A percentile compares a stretch with the other conserved stretches of the same genome.
These are phyloP conservation scores for Myochromella boudieri DNA, from an alignment of 768 basidiomycete genomes.

Conservation along the genomic window DNA sequence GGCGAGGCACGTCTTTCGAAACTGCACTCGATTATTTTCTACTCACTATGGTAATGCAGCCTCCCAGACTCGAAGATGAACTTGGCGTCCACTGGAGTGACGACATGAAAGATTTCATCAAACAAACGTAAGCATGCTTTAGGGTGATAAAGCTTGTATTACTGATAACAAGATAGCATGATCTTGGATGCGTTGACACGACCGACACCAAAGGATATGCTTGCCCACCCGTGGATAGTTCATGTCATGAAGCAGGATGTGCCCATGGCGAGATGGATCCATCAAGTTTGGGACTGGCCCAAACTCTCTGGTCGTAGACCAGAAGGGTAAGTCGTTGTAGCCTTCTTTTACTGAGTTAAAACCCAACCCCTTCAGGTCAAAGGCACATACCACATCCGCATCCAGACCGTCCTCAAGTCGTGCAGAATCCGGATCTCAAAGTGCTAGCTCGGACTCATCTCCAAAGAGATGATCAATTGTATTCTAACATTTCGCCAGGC, in stretches of 20 bases:
- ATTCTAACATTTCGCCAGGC: too few species aligned
- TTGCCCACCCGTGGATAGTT: conserved; percentile 82
- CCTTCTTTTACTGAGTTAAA: neutral
- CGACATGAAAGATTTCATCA: conserved; percentile 91
- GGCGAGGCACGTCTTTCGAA: conserved; percentile 55
- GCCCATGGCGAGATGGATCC: conserved; percentile 88
- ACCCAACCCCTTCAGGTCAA: conserved; percentile 14
- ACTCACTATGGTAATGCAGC: conserved; percentile 39
- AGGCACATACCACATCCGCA: conserved; percentile 26
- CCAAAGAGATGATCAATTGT: conserved; percentile 8
- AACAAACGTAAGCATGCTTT: conserved; percentile 60
- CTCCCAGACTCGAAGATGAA: conserved; percentile 81
- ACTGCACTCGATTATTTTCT: conserved; percentile 14
- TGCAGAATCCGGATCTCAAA: conserved; percentile 13
- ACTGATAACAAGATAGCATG: conserved; percentile 26
- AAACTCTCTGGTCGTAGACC: conserved; percentile 40
- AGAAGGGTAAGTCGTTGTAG: conserved; percentile 40
- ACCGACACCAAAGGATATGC: conserved; percentile 81
- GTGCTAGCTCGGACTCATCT: conserved; percentile 14
- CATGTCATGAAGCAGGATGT: conserved; percentile 78
- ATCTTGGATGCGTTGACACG: conserved; percentile 63
- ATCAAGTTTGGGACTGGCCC: conserved; percentile 81
- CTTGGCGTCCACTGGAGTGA: conserved; percentile 68
- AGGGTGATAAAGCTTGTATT: neutral
- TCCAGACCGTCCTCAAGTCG: conserved; percentile 21